Percentiles rank a stretch among this genome's conserved stretches.
phyloP scores from a whole-genome alignment of 495 filamentous ascomycete species.

The Aspergillus heteromorphus region DNA sequence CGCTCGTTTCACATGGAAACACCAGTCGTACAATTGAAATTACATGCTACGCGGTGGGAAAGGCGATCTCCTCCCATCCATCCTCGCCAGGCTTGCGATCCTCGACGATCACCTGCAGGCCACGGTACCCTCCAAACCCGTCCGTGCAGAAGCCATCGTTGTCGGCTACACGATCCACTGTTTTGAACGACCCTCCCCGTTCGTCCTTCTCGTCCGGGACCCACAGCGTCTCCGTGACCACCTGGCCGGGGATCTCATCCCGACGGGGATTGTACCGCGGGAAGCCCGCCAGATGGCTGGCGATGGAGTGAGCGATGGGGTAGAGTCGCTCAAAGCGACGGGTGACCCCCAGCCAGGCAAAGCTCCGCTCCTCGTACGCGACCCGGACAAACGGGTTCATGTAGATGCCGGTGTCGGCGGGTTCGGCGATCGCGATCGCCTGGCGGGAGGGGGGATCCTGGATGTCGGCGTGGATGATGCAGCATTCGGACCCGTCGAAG shows the following conservation, averaged over 20 bases:
- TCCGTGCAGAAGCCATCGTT: neutral
- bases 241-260: neutral
- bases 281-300: neutral
- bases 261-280: neutral
- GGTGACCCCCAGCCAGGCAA: neutral
- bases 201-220: neutral
- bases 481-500: constrained; percentile 77
- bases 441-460: constrained; percentile 33
- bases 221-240: neutral
- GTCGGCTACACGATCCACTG: neutral
- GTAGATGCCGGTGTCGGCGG: constrained; percentile 54
- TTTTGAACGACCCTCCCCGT: neutral
- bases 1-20: too few species aligned
- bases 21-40: too few species aligned
- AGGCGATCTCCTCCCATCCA: neutral
- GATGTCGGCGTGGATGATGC: constrained; percentile 67
- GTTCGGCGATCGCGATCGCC: constrained; percentile 25
- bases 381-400: constrained; percentile 7
- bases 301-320: neutral
- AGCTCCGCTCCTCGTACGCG: neutral
- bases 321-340: neutral
- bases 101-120: neutral
- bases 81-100: neutral
- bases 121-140: neutral
- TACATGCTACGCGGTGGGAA: neutral